Base-by-base conservation (phyloP, 352 stramenopile species). In the Globisporangium recalcitrans region DNA sequence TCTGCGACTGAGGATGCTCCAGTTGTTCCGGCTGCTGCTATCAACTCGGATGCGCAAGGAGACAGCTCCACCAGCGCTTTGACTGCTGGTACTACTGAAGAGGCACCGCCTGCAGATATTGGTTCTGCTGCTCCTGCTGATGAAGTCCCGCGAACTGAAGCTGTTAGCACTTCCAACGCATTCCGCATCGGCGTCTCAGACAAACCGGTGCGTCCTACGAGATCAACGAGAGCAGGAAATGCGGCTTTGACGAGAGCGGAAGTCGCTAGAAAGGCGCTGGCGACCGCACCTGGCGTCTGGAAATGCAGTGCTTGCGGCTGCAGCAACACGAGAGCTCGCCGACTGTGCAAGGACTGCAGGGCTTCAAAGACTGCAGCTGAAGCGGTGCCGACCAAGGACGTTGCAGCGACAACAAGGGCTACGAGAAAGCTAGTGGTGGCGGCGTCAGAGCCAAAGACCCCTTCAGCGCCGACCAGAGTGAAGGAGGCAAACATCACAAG, bases 301-400 rank as follows among this genome's bases (percentile, higher is more conserved):
- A 73, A 70, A 6, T 90, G 81, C 60, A 66, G 64, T 22, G 72
- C 63, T 9, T 90, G 81, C 48, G 74, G 71, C 6, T 85, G 75
- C 58, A 72, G 71, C 29, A 90, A 90, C 57, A 62, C 70, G 13
- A 70, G 73, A 52, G 73, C 74, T 4, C 69, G 70, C n/a, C 73
- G 68, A 22, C 47, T 74, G 38, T 90, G 81, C 62, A 76, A 69
- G 4, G 71, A 75, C n/a, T 90, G 81, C 40, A 60, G 68, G 8
- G 69, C 63, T 21, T 34, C 63, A 6, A 81, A 65, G 22, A 61
- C 61, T n/a, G 48, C 55, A 58, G 69, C 24, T 22, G 24, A 14
- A 29, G 1, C 40, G 0, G n/a, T 36, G 27, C 9, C 24, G 4
- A 8, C 16, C 38, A 52, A 47, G 26, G 36, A 60, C 40, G 13